Base-by-base conservation (phyloP, 495 filamentous ascomycete species). In the Xylaria sp. region DNA sequence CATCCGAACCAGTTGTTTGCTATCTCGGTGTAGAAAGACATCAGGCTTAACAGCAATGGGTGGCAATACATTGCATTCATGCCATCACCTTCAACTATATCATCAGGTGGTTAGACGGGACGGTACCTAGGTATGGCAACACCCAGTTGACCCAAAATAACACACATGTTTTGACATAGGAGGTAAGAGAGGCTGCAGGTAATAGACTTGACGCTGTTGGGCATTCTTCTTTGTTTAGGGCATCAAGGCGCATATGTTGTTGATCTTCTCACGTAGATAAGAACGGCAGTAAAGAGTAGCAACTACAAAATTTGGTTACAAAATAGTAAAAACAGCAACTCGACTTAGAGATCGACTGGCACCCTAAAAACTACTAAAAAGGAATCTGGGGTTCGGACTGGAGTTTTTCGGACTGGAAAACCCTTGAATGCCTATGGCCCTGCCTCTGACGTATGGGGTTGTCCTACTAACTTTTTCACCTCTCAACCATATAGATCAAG, bases 401-500 rank as follows among this genome's bases (percentile, higher is more conserved):
- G 11, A 12, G n/a, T 9, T 3, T 3, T 24, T 11, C n/a, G n/a
- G 48, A 50, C 48, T n/a, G 48, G 48, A 50, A 50, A 50, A 8
- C 48, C 48, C 48, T 50, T 24, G 48, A 50, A 50, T 24, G 48
- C 48, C 48, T 50, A 50, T 50, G 48, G 48, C 48, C 48, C 48
- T 50, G 48, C 48, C 48, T 50, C 48, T 50, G 48, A 50, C 48
- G 24, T n/a, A 50, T 24, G 48, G 48, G 48, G 21, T 50, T 50
- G 48, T 50, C 48, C 48, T 50, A n/a, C 48, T n/a, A n/a, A 50
- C 48, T 50, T 24, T n/a, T 50, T 50, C 12, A 50, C 48, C 21
- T 24, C 52, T n/a, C 52, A 26, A 55, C 52, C 52, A 55, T 55
- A 29, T 55, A 55, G 52, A 55, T 55, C 52, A 8, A 55, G 26